phyloP scores from a whole-genome alignment of 768 basidiomycete species.

The Nidularia sp. region DNA sequence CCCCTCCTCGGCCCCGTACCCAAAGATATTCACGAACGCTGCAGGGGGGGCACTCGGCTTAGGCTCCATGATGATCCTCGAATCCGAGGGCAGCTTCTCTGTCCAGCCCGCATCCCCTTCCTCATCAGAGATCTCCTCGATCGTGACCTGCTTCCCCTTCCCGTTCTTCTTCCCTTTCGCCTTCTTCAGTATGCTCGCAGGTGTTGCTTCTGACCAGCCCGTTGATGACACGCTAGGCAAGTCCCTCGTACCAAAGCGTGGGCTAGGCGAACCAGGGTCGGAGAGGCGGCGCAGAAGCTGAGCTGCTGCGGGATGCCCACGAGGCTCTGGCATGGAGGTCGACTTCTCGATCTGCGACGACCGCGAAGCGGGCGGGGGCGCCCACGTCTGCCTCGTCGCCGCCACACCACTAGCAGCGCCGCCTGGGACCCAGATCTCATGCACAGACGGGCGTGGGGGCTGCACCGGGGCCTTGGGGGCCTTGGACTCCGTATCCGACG shows the following conservation, averaged over 20 bases:
- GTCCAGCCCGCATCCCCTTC: slow-evolving; percentile 22
- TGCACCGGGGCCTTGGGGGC: background rate
- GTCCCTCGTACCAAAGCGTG: background rate
- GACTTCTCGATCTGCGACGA: slow-evolving; percentile 16
- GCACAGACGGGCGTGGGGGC: background rate
- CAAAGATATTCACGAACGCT: slow-evolving; percentile 32
- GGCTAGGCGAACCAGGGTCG: slow-evolving; percentile 21
- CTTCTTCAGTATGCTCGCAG: slow-evolving; percentile 12
- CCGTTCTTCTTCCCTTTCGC: slow-evolving; percentile 18
- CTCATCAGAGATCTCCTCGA: slow-evolving; percentile 44
- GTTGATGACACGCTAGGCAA: too few relatives aligned
- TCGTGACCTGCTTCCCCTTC: slow-evolving; percentile 20
- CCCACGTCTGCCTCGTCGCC: background rate
- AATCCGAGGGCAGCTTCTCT: slow-evolving; percentile 30
- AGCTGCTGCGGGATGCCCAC: slow-evolving; percentile 8
- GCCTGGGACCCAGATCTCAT: background rate
- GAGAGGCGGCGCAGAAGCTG: slow-evolving; percentile 21
- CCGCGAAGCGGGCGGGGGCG: background rate
- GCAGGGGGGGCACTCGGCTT: slow-evolving; percentile 34
- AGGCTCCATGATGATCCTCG: slow-evolving; percentile 30
- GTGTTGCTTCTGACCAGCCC: slow-evolving; percentile 1
- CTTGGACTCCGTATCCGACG: background rate
- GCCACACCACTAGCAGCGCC: background rate
- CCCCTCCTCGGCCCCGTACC: slow-evolving; percentile 19
- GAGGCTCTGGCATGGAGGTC: slow-evolving; percentile 7